These are phyloP conservation scores for Omphalotus guepiniiformis DNA, from an alignment of 768 basidiomycete genomes.

Conservation along the genomic window DNA sequence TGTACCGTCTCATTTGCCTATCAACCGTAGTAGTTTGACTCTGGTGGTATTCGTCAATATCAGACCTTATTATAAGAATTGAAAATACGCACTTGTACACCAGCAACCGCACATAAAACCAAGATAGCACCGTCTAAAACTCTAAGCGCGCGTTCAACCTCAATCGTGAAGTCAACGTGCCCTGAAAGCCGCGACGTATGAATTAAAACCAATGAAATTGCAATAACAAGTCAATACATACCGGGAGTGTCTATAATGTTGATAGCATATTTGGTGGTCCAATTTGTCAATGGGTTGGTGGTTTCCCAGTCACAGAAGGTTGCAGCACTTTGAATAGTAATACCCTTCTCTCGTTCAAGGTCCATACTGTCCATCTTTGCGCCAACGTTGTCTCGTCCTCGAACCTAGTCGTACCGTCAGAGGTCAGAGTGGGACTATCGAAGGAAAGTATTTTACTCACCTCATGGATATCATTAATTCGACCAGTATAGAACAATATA, in stretches of 20 bases:
- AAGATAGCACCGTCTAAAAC: slow-evolving; percentile 96
- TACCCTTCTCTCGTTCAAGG: slow-evolving; percentile 96
- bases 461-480: slow-evolving; percentile 95
- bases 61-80: neutral
- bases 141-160: slow-evolving; percentile 94
- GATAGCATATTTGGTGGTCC: slow-evolving; percentile 81
- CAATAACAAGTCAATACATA: slow-evolving; percentile 23
- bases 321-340: slow-evolving; percentile 98
- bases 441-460: slow-evolving; percentile 44
- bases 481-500: slow-evolving; percentile 92
- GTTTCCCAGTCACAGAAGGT: slow-evolving; percentile 98
- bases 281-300: slow-evolving; percentile 51
- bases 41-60: slow-evolving; percentile 29
- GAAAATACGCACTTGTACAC: slow-evolving; percentile 68
- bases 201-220: neutral
- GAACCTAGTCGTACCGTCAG: slow-evolving; percentile 49
- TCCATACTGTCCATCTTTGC: slow-evolving; percentile 99
- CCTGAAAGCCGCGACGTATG: slow-evolving; percentile 42
- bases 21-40: slow-evolving; percentile 99
- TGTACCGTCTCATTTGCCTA: slow-evolving; percentile 96
- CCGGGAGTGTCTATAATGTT: slow-evolving; percentile 99
- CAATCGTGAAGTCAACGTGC: slow-evolving; percentile 99
- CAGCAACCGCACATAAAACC: slow-evolving; percentile 95
- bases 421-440: slow-evolving; percentile 7
- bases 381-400: slow-evolving; percentile 92